Percentiles rank a stretch among this genome's conserved stretches.
These are phyloP conservation scores for Stygiomarasmius scandens DNA, from an alignment of 1,284 basidiomycete species.

Conservation along the genomic window DNA sequence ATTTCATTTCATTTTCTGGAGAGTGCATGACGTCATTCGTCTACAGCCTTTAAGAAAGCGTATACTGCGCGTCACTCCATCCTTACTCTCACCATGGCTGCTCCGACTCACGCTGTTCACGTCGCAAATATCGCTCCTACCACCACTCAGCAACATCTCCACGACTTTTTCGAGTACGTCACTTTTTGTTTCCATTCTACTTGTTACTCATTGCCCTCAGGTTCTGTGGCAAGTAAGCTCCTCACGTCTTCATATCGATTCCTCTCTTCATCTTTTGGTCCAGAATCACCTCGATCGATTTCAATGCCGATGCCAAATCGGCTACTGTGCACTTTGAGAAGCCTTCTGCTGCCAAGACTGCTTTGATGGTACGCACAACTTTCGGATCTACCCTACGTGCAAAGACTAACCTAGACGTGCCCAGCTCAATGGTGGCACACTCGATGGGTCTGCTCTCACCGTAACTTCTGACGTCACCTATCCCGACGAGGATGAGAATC, in stretches of 20 bases:
- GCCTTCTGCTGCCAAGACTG: slow-evolving; percentile 77
- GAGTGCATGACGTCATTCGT: no score
- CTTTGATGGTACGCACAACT: slow-evolving; percentile 59
- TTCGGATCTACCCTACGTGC: not conserved
- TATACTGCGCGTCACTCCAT: no score
- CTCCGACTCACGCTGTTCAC: slow-evolving; percentile 33
- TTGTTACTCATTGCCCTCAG: slow-evolving; percentile 37
- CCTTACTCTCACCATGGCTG: not conserved
- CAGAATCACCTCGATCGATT: slow-evolving; percentile 66
- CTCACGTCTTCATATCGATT: not conserved
- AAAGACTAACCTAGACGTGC: slow-evolving; percentile 10
- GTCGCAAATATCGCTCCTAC: slow-evolving; percentile 63
- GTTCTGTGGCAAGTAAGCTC: slow-evolving; percentile 73
- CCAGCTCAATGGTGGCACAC: slow-evolving; percentile 72
- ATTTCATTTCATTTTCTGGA: no score
- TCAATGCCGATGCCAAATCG: slow-evolving; percentile 35
- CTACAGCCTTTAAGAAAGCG: no score
- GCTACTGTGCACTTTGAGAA: slow-evolving; percentile 78
- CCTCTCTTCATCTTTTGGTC: not conserved
- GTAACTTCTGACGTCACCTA: slow-evolving; percentile 70
- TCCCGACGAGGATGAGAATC: slow-evolving; percentile 50
- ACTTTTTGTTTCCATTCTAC: slow-evolving; percentile 13
- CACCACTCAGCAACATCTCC: slow-evolving; percentile 64
- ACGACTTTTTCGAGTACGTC: slow-evolving; percentile 76
- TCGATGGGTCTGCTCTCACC: slow-evolving; percentile 61